Evolutionary conservation across 345 rosid genomes (phyloP).

Genomic region (Lepidium aucheri): DNA sequence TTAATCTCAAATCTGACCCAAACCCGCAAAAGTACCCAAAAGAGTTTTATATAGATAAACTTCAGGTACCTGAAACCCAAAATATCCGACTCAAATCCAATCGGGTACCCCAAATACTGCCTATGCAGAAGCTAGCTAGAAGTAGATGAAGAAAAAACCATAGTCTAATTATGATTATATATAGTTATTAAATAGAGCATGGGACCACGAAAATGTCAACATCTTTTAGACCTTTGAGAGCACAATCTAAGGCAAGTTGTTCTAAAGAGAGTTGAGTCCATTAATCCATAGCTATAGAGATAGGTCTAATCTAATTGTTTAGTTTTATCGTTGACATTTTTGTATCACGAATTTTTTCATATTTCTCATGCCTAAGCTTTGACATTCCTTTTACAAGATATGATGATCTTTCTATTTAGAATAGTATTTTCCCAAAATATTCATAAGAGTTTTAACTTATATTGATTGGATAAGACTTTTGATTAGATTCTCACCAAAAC

Average conservation of each 20-base stretch:
- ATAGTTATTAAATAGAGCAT: background rate
- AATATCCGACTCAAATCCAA: no score
- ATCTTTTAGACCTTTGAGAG: constrained; percentile 4
- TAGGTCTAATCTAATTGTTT: background rate
- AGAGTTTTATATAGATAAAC: no score
- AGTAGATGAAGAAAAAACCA: background rate
- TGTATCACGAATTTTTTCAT: background rate
- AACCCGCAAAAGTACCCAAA: no score
- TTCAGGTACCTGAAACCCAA: no score
- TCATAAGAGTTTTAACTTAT: background rate
- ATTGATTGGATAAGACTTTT: constrained; percentile 5
- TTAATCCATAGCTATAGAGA: constrained; percentile 1
- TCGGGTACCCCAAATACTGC: no score
- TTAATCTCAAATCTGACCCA: no score
- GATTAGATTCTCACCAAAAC: constrained; percentile 9
- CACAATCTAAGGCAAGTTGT: constrained; percentile 21
- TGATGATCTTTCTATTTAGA: background rate
- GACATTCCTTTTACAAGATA: constrained; percentile 10
- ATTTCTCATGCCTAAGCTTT: background rate
- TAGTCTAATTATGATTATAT: background rate
- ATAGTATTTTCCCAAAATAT: background rate
- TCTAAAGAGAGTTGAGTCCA: constrained; percentile 10
- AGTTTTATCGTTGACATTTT: constrained; percentile 17
- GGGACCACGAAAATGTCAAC: constrained; percentile 19
- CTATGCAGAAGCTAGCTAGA: no score